A percentile compares a stretch with the other conserved stretches of the same genome.
Evolutionary conservation across 2,329 filamentous ascomycete species (phyloP).

Genomic region (Xylaria sp.): DNA sequence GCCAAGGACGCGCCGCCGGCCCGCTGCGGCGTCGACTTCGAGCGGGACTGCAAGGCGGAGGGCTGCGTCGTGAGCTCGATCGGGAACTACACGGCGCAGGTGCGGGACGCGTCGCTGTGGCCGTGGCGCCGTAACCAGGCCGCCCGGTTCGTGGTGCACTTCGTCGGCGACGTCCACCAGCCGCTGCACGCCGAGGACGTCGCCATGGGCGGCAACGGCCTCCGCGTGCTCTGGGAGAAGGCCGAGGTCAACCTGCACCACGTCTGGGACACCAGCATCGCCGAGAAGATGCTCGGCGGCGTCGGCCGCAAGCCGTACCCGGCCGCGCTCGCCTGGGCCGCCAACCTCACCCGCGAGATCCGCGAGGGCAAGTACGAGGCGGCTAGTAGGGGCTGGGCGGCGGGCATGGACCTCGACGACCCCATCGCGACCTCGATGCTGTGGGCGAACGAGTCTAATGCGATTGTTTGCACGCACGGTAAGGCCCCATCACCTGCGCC

Average conservation of each 20-base stretch:
- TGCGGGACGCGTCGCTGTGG: constrained; percentile 50
- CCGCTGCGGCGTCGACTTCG: constrained; percentile 61
- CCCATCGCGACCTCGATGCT: constrained; percentile 57
- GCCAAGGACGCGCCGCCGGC: constrained; percentile 64
- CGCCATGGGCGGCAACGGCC: constrained; percentile 67
- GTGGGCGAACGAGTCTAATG: constrained; percentile 68
- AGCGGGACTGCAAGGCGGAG: constrained; percentile 63
- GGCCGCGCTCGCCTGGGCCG: constrained; percentile 59
- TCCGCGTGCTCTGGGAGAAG: constrained; percentile 64
- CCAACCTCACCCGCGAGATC: constrained; percentile 58
- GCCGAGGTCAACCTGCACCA: constrained; percentile 67
- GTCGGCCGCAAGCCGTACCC: constrained; percentile 51
- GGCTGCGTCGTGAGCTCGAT: constrained; percentile 66
- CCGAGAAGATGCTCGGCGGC: constrained; percentile 65
- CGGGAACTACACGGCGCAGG: constrained; percentile 61
- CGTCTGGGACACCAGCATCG: constrained; percentile 73
- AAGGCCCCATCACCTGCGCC: constrained; percentile 15
- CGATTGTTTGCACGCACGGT: constrained; percentile 64
- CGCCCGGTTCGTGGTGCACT: constrained; percentile 69
- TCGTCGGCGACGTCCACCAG: constrained; percentile 71
- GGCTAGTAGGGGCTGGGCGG: constrained; percentile 57
- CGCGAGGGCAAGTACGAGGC: constrained; percentile 56
- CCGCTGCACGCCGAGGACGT: constrained; percentile 68
- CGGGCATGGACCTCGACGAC: constrained; percentile 58
- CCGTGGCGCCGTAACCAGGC: constrained; percentile 57